A percentile compares a stretch with the other conserved stretches of the same genome.
phyloP scores from a whole-genome alignment of 352 stramenopile species.

The Pythium graminicola region DNA sequence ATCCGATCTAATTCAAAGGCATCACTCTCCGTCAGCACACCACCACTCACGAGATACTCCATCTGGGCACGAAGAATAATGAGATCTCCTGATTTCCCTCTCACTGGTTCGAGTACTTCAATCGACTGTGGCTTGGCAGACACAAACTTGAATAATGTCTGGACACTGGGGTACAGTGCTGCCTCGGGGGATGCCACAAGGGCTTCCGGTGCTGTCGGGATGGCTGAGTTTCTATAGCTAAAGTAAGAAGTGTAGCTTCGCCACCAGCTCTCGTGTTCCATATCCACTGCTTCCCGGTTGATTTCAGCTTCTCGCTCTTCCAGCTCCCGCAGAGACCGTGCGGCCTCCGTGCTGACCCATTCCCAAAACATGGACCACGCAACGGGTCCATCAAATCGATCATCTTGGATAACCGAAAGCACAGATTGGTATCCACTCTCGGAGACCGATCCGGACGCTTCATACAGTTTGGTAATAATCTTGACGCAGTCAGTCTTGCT shows the following conservation, averaged over 20 bases:
- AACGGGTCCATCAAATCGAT: constrained; percentile 54
- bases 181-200: constrained; percentile 9
- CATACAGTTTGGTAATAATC: constrained; percentile 75
- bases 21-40: constrained; percentile 52
- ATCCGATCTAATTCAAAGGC: constrained; percentile 65
- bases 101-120: neutral
- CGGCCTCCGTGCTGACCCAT: constrained; percentile 79
- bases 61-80: constrained; percentile 67
- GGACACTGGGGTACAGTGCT: constrained; percentile 37
- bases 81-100: constrained; percentile 9
- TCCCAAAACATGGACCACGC: constrained; percentile 85
- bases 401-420: constrained; percentile 49
- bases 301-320: constrained; percentile 50
- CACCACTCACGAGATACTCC: constrained; percentile 66
- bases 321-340: constrained; percentile 51
- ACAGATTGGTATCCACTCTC: constrained; percentile 56
- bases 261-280: constrained; percentile 58
- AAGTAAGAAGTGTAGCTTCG: constrained; percentile 48
- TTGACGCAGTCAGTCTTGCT: constrained; percentile 61
- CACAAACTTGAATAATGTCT: constrained; percentile 22
- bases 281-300: constrained; percentile 33
- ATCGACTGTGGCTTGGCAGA: neutral
- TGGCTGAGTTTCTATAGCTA: constrained; percentile 24
- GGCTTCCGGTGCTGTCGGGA: neutral
- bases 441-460: constrained; percentile 58